These are phyloP conservation scores for Penicillium sp. DNA, from an alignment of 2,329 filamentous ascomycete genomes.

Conservation along the genomic window DNA sequence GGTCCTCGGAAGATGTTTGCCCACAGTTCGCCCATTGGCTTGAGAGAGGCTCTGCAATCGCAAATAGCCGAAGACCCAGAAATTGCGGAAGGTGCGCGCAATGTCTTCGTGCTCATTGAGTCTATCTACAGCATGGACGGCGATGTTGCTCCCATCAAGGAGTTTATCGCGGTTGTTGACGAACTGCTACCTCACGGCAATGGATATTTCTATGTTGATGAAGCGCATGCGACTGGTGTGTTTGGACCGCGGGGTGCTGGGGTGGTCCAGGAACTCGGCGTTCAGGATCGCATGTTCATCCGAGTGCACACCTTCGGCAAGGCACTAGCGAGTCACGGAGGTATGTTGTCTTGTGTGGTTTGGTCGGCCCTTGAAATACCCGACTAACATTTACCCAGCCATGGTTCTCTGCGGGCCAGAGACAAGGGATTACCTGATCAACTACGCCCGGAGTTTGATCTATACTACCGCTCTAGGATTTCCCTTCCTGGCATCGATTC, in stretches of 20 bases:
- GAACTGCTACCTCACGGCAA: conserved; percentile 57
- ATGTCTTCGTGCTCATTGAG: conserved; percentile 69
- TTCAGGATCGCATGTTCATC: conserved; percentile 53
- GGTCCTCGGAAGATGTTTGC: conserved; percentile 44
- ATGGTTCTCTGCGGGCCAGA: conserved; percentile 62
- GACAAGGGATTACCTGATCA: conserved; percentile 66
- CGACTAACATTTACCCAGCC: conserved; percentile 39
- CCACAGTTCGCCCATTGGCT: conserved; percentile 43
- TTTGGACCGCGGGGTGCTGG: conserved; percentile 53
- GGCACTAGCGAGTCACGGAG: conserved; percentile 62
- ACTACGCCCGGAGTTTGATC: conserved; percentile 73
- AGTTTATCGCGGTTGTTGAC: conserved; percentile 61
- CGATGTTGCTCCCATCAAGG: conserved; percentile 63
- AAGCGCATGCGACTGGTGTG: conserved; percentile 56
- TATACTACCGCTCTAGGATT: conserved; percentile 71
- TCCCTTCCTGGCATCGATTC: conserved; percentile 60
- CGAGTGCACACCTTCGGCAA: conserved; percentile 56
- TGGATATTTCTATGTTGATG: conserved; percentile 56
- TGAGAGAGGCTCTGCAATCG: not conserved
- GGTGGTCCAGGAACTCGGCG: conserved; percentile 50
- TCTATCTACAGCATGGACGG: conserved; percentile 83
- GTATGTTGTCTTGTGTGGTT: conserved; percentile 45
- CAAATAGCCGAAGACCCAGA: conserved; percentile 25
- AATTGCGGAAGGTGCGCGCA: conserved; percentile 44
- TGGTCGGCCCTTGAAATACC: not conserved